Base-by-base conservation (phyloP, 192 early-diverging fungal genomes). In the Entophlyctis helioformis region DNA sequence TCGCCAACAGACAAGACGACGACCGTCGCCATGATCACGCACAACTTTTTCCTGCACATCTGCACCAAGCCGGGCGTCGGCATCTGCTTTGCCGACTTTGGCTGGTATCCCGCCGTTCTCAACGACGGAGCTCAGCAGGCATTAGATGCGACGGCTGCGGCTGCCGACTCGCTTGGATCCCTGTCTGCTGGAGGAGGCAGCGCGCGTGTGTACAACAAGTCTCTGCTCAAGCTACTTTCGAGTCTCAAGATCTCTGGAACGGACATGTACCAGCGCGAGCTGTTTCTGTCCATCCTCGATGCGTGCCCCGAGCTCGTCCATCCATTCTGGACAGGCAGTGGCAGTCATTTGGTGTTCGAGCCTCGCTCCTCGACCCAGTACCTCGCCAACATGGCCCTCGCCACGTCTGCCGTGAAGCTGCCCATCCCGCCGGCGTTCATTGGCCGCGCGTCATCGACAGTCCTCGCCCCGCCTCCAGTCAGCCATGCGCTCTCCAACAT, bases 341-440 rank as follows among this genome's bases (percentile, higher is more conserved):
- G 83, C 57, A 69, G 12, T 31, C 52, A 49, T 13, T 46, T 84
- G 24, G 79, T 80, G 18, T 74, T 83, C 54, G 86, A 91, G 18
- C 85, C 85, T 15, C 71, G 82, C 20, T 57, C 76, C 10, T 82
- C 79, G 2, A 57, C 62, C 1, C 72, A 76, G 39, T 91, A 82
- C 79, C 43, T 87, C n/a, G 71, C 73, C 3, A 91, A 85, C 48
- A 80, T 86, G 64, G 76, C 85, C 2, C 46, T 87, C 1, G 62
- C 76, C 2, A 76, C 79, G 37, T 85, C 81, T 23, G 65, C 85
- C 34, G 78, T 87, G 13, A 44, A 64, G 20, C 57, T 86, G 3
- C 70, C 82, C 4, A 61, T 82, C 3, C 86, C 87, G 6, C 21
- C 29, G 29, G 9, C 23, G 24, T 63, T 58, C 36, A n/a, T n/a